phyloP scores from a whole-genome alignment of 352 stramenopile genomes.

The Phytophthora sojae region DNA sequence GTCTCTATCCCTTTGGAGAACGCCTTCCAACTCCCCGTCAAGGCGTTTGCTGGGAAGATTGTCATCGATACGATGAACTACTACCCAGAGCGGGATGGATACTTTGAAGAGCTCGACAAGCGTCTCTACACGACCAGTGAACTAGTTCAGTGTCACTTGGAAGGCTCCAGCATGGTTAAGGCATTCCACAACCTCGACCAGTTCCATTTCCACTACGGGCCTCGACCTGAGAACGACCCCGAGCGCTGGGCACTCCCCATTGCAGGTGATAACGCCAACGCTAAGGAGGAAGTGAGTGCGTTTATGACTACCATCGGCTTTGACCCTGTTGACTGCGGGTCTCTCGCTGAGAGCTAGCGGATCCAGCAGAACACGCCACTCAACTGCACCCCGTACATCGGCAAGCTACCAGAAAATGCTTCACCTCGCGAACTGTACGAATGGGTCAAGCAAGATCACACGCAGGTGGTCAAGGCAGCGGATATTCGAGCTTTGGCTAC shows the following conservation, averaged over 20 bases:
- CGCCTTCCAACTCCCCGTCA: not conserved
- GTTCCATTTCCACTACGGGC: constrained; percentile 15
- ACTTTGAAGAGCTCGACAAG: constrained; percentile 10
- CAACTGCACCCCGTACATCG: constrained; percentile 9
- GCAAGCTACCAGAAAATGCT: constrained; percentile 13
- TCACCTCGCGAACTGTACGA: constrained; percentile 6
- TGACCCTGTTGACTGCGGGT: constrained; percentile 12
- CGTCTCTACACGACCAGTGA: constrained; percentile 1
- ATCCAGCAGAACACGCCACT: constrained; percentile 15
- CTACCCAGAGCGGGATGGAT: constrained; percentile 9
- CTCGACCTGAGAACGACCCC: constrained; percentile 12
- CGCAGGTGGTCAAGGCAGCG: constrained; percentile 3
- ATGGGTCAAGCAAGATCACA: constrained; percentile 13
- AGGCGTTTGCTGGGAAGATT: constrained; percentile 16
- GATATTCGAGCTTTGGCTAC: constrained; percentile 4
- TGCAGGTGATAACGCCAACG: constrained; percentile 7
- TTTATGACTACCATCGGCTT: constrained; percentile 19
- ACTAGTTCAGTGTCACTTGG: constrained; percentile 7
- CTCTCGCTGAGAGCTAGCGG: constrained; percentile 11
- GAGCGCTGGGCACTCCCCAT: constrained; percentile 15
- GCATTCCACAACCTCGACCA: constrained; percentile 19
- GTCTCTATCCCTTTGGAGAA: constrained; percentile 17
- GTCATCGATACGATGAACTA: constrained; percentile 23
- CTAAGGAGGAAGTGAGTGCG: constrained; percentile 6
- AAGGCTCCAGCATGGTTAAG: constrained; percentile 11